Evolutionary conservation across 176 grass and related monocot species (phyloP).

Genomic region (Alloteropsis semialata): DNA sequence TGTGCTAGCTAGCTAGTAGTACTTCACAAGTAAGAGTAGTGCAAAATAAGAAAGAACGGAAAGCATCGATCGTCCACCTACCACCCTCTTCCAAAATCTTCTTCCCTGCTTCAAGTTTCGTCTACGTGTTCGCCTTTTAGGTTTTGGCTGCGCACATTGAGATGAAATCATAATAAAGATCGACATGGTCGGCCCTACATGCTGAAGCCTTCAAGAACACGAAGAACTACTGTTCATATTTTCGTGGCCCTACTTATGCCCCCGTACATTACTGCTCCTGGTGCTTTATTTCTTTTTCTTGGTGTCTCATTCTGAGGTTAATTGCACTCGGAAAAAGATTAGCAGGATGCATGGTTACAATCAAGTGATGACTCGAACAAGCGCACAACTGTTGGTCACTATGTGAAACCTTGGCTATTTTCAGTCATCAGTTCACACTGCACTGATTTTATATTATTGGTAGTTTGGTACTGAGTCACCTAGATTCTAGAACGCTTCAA

Average conservation of each 20-base stretch:
- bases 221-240: background rate
- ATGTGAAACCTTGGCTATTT: background rate
- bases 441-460: background rate
- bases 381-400: background rate
- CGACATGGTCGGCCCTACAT: background rate
- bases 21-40: background rate
- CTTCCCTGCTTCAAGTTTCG: conserved; percentile 11
- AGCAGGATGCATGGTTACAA: background rate
- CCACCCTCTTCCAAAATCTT: background rate
- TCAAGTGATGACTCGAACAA: background rate
- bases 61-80: background rate
- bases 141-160: background rate
- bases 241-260: background rate
- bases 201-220: background rate
- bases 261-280: background rate
- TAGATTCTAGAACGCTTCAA: too few relatives aligned
- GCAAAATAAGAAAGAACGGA: background rate
- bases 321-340: background rate
- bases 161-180: background rate
- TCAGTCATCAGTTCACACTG: background rate
- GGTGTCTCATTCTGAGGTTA: background rate
- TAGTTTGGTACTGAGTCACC: too few relatives aligned
- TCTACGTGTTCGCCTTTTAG: background rate
- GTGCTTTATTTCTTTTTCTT: background rate
- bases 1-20: too few relatives aligned